Evolutionary conservation across 148 eudicot species (phyloP), one percentile per base, ranked within the genome.

Genomic region (Arbutus unedo): DNA sequence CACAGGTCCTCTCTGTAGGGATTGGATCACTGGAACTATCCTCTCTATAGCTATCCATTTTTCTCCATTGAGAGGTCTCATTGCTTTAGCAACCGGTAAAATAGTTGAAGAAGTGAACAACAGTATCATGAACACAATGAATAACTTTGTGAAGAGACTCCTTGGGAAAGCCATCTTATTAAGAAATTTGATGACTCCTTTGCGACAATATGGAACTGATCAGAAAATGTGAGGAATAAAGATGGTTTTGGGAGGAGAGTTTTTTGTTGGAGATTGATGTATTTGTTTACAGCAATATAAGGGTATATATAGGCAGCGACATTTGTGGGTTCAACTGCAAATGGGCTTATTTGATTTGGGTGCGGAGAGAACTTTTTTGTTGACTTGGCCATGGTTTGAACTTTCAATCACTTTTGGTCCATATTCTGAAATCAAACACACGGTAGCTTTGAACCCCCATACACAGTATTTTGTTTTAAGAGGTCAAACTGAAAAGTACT

Each of bases 1-100:
- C n/a, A 83, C 81, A 3, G 68, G 44, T 25, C 85, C 85, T 48
- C 81, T 70, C 16, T 74, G 85, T 1, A 83, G 77, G 71, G 84
- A 82, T 11, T 51, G 60, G 5, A 82, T 25, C 3, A 59, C 64
- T 6, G 48, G 47, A 23, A 31, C 19, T 31, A 38, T 75, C 38
- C 38, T 31, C 38, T 31, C 38, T 31, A 31, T 31, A 31, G 38
- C 38, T 31, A 31, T 31, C 38, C 38, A 31, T 44, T 45, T 45
- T 45, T 45, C 76, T 49, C 44, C 23, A 8, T 43, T 62, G 15
- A 82, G 51, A 75, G 74, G 31, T 50, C 84, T 82, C 49, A 41
- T 45, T 6, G 84, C 84, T 44, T 48, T 6, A 16, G 74, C 79
- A 45, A 6, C 18, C 7, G 5, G 76, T 16, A 45, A 45, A 72